phyloP scores from a whole-genome alignment of 2,329 filamentous ascomycete species.

The Curvularia hawaiiensis region DNA sequence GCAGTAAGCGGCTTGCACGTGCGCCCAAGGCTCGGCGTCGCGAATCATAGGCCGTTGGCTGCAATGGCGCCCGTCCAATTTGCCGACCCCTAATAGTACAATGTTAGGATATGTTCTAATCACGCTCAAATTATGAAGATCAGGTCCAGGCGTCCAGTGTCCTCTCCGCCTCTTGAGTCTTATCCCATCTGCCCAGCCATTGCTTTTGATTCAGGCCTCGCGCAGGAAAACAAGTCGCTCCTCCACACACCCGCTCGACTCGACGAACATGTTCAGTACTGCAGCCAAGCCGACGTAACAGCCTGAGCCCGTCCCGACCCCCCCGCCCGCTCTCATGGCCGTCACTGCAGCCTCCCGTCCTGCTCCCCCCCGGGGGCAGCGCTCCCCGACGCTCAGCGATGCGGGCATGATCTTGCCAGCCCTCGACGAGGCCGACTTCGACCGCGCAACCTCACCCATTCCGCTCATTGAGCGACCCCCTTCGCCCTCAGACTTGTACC shows the following conservation, averaged over 20 bases:
- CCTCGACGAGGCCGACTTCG: conserved; percentile 27
- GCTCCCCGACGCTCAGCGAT: conserved; percentile 85
- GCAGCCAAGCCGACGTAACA: conserved; percentile 30
- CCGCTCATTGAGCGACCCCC: conserved; percentile 56
- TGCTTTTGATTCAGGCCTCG: conserved; percentile 2
- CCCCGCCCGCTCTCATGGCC: conserved; percentile 27
- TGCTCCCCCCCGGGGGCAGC: conserved; percentile 21
- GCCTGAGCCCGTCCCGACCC: conserved; percentile 14
- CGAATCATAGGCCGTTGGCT: conserved; percentile 14
- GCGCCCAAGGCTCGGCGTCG: neutral
- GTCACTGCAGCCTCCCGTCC: conserved; percentile 26
- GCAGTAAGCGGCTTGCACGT: conserved; percentile 12
- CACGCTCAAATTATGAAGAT: conserved; percentile 27
- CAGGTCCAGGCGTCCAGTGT: conserved; percentile 24
- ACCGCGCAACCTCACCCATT: conserved; percentile 56
- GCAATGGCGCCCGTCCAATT: neutral
- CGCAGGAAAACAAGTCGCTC: neutral
- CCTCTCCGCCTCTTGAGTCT: conserved; percentile 23
- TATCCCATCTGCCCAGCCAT: conserved; percentile 16
- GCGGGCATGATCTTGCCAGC: conserved; percentile 93
- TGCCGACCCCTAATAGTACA: neutral
- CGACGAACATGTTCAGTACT: conserved; percentile 24
- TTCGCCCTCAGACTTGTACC: conserved; percentile 44
- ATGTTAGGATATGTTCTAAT: conserved; percentile 11
- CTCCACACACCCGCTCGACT: neutral